Evolutionary conservation across 352 stramenopile species (phyloP), one percentile per base, ranked within the genome.

Genomic region (Phytopythium ostracodes): DNA sequence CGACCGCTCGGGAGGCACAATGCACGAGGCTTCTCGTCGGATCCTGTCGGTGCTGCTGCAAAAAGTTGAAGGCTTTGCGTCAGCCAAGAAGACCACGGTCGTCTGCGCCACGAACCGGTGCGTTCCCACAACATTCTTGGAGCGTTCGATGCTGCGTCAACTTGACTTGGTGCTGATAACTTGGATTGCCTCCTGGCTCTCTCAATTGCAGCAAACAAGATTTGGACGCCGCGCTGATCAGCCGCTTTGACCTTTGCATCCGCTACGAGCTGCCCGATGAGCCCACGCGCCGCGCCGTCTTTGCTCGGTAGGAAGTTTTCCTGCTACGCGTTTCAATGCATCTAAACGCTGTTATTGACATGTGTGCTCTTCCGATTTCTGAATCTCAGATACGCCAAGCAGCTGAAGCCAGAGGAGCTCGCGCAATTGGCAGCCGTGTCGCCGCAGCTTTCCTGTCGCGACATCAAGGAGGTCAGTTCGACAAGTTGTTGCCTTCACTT

Each of bases 41-140:
- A 90, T 98, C 58, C 68, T 98, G 52, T 97, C 89, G 0, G 90
- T 98, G 49, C 61, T 98, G 38, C 72, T 98, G 31, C 91, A 96
- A 54, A 96, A 95, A 60, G 79, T 98, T 0, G 93, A 98, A 66
- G 93, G 93, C 0, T 98, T 98, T 66, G 81, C 90, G n/a, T 96
- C 89, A 49, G 83, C 80, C 18, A 94, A 94, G 59, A 97, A 97
- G 60, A 96, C 79, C n/a, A 97, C 89, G 4, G 81, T 98, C 15
- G 89, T 98, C 24, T 97, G 89, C 33, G 92, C 92, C 10, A 98
- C 91, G 2, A 98, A 98, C 54, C 70, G 84, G 84, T 92, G 64
- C 12, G 66, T 38, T 38, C 4, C 14, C 44, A 18, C 42, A 14
- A 15, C 8, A 12, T 14, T 49, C 18, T 15, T 9, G 6, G 9